These are phyloP conservation scores for Chaetomiaceae sp. DNA, from an alignment of 2,329 filamentous ascomycete species.

Conservation along the genomic window DNA sequence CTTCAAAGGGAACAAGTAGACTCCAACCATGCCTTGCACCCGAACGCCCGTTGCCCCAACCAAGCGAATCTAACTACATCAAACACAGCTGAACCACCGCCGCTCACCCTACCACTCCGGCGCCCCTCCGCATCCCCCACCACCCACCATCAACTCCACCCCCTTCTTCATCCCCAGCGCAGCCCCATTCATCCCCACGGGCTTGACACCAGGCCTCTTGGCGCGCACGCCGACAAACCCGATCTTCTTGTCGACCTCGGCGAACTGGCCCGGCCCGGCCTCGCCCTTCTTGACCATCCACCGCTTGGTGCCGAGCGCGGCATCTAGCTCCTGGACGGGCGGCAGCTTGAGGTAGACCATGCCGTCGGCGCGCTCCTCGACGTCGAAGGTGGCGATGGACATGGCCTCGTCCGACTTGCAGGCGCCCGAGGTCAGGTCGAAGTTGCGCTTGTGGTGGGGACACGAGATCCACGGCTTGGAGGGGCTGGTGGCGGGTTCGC, in stretches of 20 bases:
- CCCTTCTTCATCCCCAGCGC: conserved; percentile 31
- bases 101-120: conserved; percentile 42
- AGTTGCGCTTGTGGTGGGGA: conserved; percentile 87
- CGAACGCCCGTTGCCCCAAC: too few species aligned
- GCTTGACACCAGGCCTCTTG: conserved; percentile 37
- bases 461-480: conserved; percentile 71
- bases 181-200: conserved; percentile 21
- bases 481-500: conserved; percentile 30
- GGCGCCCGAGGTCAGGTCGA: conserved; percentile 63
- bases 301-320: conserved; percentile 66
- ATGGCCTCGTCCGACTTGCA: conserved; percentile 65
- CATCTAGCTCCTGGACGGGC: conserved; percentile 73
- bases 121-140: conserved; percentile 38
- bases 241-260: conserved; percentile 42
- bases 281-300: conserved; percentile 76
- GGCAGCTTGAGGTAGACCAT: conserved; percentile 76
- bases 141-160: conserved; percentile 31
- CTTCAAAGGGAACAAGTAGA: too few species aligned
- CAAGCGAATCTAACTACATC: too few species aligned
- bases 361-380: conserved; percentile 66
- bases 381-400: conserved; percentile 76
- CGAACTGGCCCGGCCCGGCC: conserved; percentile 35
- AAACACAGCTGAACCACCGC: too few species aligned
- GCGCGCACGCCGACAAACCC: conserved; percentile 38
- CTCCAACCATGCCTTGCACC: too few species aligned